Percentiles rank a stretch among this genome's conserved stretches.
Conservation (phyloP, 768 basidiomycete species). For the Symmetrospora coprosmae region DNA sequence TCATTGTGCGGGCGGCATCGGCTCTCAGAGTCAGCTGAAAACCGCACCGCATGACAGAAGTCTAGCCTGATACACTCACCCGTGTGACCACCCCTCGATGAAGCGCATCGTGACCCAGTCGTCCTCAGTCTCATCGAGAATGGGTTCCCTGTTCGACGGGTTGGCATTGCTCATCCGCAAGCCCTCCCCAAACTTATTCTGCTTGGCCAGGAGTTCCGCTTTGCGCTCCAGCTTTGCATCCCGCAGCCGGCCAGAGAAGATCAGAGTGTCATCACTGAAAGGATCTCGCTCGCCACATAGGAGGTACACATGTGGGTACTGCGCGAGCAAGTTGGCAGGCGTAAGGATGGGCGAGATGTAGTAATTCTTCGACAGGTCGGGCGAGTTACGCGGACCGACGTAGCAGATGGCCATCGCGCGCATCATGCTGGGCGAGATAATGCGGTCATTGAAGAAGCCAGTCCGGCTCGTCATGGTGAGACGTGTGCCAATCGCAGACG, state of each 20-base stretch:
- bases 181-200: conserved; percentile 41
- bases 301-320: conserved; percentile 69
- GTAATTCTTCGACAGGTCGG: conserved; percentile 89
- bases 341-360: conserved; percentile 89
- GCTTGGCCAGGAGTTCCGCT: conserved; percentile 55
- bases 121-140: conserved; percentile 57
- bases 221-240: conserved; percentile 81
- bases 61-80: conserved; percentile 52
- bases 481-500: conserved; percentile 16
- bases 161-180: conserved; percentile 23
- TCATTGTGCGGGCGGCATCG: neutral
- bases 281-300: conserved; percentile 72
- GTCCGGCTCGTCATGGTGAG: conserved; percentile 30
- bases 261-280: conserved; percentile 92
- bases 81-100: conserved; percentile 93
- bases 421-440: conserved; percentile 96
- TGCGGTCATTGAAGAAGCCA: conserved; percentile 38
- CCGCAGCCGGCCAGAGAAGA: conserved; percentile 85
- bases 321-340: conserved; percentile 64
- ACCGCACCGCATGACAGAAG: neutral
- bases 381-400: conserved; percentile 82
- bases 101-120: conserved; percentile 61
- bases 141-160: conserved; percentile 27
- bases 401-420: conserved; percentile 70
- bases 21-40: neutral